A percentile compares a stretch with the other conserved stretches of the same genome.
These are phyloP conservation scores for Mucor velutinosus DNA, from an alignment of 371 early-diverging fungal genomes.

Conservation along the genomic window DNA sequence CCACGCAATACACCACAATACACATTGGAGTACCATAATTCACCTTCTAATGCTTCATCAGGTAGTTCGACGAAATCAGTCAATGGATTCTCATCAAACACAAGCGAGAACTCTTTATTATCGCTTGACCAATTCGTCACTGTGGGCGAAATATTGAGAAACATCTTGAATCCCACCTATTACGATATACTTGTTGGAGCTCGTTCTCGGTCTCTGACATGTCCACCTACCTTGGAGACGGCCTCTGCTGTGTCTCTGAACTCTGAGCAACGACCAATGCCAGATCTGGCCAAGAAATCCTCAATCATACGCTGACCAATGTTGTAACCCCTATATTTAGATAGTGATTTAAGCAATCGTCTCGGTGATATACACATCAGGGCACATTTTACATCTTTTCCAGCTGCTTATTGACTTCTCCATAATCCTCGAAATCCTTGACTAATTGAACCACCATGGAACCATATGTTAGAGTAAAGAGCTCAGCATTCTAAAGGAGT, in stretches of 20 bases:
- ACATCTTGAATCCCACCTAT: constrained; percentile 94
- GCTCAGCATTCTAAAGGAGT: constrained; percentile 78
- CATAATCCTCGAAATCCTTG: constrained; percentile 93
- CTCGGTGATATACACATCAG: neutral
- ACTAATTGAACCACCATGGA: constrained; percentile 94
- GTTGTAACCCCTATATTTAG: constrained; percentile 85
- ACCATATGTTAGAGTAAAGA: constrained; percentile 98
- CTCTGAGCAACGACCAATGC: constrained; percentile 82
- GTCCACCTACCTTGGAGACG: constrained; percentile 71
- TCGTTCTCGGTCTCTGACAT: neutral
- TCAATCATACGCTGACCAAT: constrained; percentile 96
- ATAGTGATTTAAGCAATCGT: neutral
- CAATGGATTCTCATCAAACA: constrained; percentile 94
- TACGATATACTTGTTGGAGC: neutral
- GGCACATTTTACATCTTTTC: constrained; percentile 84
- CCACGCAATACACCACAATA: constrained; percentile 94
- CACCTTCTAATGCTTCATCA: constrained; percentile 76
- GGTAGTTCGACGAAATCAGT: constrained; percentile 90
- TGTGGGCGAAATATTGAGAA: constrained; percentile 87
- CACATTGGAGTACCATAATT: constrained; percentile 95
- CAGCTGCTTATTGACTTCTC: constrained; percentile 92
- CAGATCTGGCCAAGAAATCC: constrained; percentile 91
- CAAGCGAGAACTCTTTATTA: constrained; percentile 84
- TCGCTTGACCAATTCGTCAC: constrained; percentile 83
- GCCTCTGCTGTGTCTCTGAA: constrained; percentile 93